Percentiles rank a stretch among this genome's conserved stretches.
phyloP scores from a whole-genome alignment of 2,329 filamentous ascomycete species.

The Nemania sp. region DNA sequence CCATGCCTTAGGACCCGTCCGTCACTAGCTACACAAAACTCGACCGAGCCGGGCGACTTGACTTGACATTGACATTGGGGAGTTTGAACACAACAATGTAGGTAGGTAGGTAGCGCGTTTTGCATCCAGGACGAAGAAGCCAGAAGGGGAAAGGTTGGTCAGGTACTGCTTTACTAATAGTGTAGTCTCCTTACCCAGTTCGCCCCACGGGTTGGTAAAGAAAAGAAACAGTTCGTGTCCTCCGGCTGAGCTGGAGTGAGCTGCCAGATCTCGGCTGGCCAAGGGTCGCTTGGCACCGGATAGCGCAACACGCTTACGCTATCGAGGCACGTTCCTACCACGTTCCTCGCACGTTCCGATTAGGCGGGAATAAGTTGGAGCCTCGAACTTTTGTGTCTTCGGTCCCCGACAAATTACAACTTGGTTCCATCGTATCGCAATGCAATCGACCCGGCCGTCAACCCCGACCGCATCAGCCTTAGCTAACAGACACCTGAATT shows the following conservation, averaged over 20 bases:
- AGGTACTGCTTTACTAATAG: too few species aligned
- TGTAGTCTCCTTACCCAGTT: too few species aligned
- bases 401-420: background rate
- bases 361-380: conserved; percentile 5
- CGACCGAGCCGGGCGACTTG: conserved; percentile 1
- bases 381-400: conserved; percentile 6
- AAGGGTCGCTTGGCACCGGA: background rate
- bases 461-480: background rate
- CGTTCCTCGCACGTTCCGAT: background rate
- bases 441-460: background rate
- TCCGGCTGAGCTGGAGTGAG: conserved; percentile 2
- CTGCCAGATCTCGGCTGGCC: conserved; percentile 12
- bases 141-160: background rate
- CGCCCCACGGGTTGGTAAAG: background rate
- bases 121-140: background rate
- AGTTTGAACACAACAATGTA: background rate
- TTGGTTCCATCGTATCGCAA: background rate
- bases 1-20: conserved; percentile 4
- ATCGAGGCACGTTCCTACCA: too few species aligned
- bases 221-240: conserved; percentile 1
- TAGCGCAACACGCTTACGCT: background rate
- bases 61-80: too few species aligned
- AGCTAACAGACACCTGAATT: background rate
- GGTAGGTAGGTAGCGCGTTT: conserved; percentile 3
- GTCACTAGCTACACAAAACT: background rate